Evolutionary conservation across 1,139 yeast genomes (phyloP), one percentile per base, ranked within the genome.

Genomic region (Blastobotrys persicus): DNA sequence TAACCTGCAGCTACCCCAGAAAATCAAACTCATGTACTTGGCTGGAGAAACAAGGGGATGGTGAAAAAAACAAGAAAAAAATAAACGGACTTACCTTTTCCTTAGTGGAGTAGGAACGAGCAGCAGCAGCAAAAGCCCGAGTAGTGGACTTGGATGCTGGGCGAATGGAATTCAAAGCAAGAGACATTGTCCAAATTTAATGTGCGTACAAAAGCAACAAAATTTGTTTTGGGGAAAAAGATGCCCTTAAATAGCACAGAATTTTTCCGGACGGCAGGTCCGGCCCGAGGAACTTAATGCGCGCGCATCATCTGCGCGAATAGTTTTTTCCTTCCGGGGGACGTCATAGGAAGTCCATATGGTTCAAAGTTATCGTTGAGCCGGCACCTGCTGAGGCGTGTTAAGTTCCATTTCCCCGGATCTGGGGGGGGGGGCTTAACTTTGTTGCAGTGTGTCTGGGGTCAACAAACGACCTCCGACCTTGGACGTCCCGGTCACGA

Each of bases 61-160:
- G 5, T 23, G 28, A 23, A n/a, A n/a, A n/a, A n/a, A n/a, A n/a
- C n/a, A n/a, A n/a, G n/a, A n/a, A n/a, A n/a, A n/a, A n/a, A n/a
- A n/a, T n/a, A n/a, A n/a, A n/a, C 9, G 28, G 9, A 58, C 62
- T 60, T 62, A 59, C 62, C 45, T 60, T 56, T 49, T 61, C 65
- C 58, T 64, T 62, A 46, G 68, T 56, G 50, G 69, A 61, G 63
- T 67, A 67, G 44, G 60, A 53, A 49, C 68, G 60, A 40, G 51
- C 33, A 46, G 60, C 56, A 46, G 51, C 52, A 48, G 53, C 55
- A 42, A 58, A 45, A 37, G 63, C 51, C 40, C 58, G 48, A 26
- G 58, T 45, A 32, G 63, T 55, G 31, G 56, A 44, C 55, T 52
- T 55, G 42, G 56, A 40, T 37, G 60, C 53, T 44, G 63, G 62